Evolutionary conservation across 345 rosid genomes (phyloP), one percentile per base, ranked within the genome.

Genomic region (Rhizophora mangle): DNA sequence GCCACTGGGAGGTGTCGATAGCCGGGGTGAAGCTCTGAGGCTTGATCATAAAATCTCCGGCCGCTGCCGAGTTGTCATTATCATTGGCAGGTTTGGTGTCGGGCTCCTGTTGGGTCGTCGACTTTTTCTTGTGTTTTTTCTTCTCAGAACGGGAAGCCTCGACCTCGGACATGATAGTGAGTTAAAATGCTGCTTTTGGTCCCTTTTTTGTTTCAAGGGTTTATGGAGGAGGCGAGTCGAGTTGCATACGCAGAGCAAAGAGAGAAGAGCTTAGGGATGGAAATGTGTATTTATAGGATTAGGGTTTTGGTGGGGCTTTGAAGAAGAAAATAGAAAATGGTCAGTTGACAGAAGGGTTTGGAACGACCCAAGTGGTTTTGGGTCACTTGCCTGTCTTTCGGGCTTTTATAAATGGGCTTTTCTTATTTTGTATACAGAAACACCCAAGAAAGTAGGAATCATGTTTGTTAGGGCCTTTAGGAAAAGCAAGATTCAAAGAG

Each of bases 1-100:
- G 98, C 98, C 98, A 93, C 32, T 89, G 68, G 1, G 98, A 93
- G 5, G 98, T 88, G 82, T 93, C 96, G 60, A 88, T 74, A 16
- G 95, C 13, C 6, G 97, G 98, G 11, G 94, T 89, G 84, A 80
- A 81, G 60, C 73, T 85, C 71, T 86, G 94, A 0, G 98, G 98
- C 75, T 91, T 93, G 85, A 93, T 93, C 86, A 83, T 82, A 86
- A 80, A 93, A 36, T 84, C 92, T 60, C 37, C 54, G 58, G 36
- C 65, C 67, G 53, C 24, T n/a, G 51, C 46, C 15, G 5, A 0
- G 49, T 3, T 5, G 53, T 30, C 65, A 29, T 49, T 60, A 64
- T 26, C 77, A 21, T 66, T 34, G 1, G 63, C 64, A 32, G 72
- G 49, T 19, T 31, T 19, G 37, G 65, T 27, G 13, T 49, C 32